These are phyloP conservation scores for Cicer arietinum DNA, from an alignment of 306 rosid genomes.

Conservation along the genomic window DNA sequence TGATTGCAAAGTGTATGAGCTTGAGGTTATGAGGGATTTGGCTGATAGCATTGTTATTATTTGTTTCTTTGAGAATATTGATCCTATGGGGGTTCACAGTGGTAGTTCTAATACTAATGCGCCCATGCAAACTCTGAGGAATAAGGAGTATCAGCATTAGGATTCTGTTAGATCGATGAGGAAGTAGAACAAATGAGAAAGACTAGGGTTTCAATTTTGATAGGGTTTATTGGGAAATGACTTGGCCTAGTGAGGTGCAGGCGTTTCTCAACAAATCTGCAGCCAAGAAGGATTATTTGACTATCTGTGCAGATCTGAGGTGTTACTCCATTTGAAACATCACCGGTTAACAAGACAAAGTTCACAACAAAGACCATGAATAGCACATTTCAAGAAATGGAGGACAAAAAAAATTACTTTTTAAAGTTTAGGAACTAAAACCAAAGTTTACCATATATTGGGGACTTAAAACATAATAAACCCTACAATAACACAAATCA, in stretches of 20 bases:
- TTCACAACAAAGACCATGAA: not conserved
- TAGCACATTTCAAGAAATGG: not conserved
- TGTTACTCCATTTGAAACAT: not conserved
- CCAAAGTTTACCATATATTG: not conserved
- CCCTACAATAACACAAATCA: constrained; percentile 19
- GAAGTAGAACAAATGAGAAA: not conserved
- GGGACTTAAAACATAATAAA: not conserved
- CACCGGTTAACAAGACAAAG: not conserved
- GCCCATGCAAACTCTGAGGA: constrained; percentile 82
- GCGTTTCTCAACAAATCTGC: not conserved
- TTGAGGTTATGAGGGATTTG: constrained; percentile 91
- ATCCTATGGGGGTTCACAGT: constrained; percentile 91
- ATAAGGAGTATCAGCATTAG: constrained; percentile 81
- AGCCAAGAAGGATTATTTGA: not conserved
- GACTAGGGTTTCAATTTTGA: not conserved
- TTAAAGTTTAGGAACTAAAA: not conserved
- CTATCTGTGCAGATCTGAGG: not conserved
- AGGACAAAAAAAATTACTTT: not conserved
- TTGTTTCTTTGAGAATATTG: constrained; percentile 91
- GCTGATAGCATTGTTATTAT: constrained; percentile 88
- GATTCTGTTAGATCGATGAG: not conserved
- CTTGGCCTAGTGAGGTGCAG: not conserved
- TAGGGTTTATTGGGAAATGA: not conserved
- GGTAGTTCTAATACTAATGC: constrained; percentile 94
- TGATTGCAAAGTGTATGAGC: constrained; percentile 96